Conservation (phyloP, 495 filamentous ascomycete species). For the Daldinia grandis region DNA sequence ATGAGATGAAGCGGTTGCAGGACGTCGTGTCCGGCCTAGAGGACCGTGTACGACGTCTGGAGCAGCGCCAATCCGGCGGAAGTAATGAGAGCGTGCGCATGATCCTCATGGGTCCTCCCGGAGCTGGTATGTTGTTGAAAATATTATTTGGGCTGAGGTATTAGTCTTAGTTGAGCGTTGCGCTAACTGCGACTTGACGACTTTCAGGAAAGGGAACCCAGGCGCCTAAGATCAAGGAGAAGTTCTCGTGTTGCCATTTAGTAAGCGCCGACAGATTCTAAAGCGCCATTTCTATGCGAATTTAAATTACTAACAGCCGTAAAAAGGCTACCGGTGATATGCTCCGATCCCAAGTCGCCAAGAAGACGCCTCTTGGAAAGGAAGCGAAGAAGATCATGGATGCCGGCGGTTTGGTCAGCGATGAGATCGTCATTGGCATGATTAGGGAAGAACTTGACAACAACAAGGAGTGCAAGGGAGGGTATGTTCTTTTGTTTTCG, state of each 20-base stretch:
- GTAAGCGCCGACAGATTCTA: constrained; percentile 63
- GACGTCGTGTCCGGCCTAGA: constrained; percentile 85
- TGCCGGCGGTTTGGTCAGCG: constrained; percentile 93
- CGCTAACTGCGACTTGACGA: constrained; percentile 42
- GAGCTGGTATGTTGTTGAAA: constrained; percentile 76
- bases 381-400: constrained; percentile 99
- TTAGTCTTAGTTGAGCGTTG: constrained; percentile 14
- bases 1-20: constrained; percentile 79
- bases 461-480: constrained; percentile 95
- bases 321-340: constrained; percentile 95
- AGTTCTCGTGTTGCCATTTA: constrained; percentile 95
- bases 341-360: constrained; percentile 97
- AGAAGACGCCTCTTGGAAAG: constrained; percentile 92
- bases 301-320: constrained; percentile 22
- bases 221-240: constrained; percentile 96
- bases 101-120: constrained; percentile 97
- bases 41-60: constrained; percentile 79
- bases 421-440: constrained; percentile 99
- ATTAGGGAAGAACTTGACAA: constrained; percentile 95
- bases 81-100: constrained; percentile 78
- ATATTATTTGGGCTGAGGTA: constrained; percentile 6
- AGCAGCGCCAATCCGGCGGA: constrained; percentile 64
- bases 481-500: constrained; percentile 66
- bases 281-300: constrained; percentile 13
- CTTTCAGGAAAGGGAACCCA: constrained; percentile 95